Evolutionary conservation across 2,329 filamentous ascomycete species (phyloP), one percentile per base, ranked within the genome.

Genomic region (Elsinoe perseae): DNA sequence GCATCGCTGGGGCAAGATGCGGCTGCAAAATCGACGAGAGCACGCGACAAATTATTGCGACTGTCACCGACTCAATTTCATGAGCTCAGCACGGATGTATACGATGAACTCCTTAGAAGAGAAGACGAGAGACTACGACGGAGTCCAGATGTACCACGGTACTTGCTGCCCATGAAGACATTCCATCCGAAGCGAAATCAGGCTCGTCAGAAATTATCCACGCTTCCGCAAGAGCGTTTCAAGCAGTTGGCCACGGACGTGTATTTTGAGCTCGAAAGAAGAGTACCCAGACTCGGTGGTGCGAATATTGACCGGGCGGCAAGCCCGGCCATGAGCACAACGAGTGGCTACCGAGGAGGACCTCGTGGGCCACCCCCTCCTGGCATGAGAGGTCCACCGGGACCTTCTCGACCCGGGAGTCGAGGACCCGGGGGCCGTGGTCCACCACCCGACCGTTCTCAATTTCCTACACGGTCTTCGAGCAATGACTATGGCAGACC

Each of bases 131-230:
- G 74, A 34, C 67, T 69, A 61, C 67, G 70, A 52, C 70, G 73
- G 27, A 73, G 73, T n/a, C 70, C 70, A 57, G 79, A 69, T 66
- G 78, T 62, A n/a, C 88, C 89, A 1, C 75, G 82, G 10, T 95
- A 84, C 67, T 80, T 98, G 4, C 75, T 88, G 21, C 89, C 93
- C n/a, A 89, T 92, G 69, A 80, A 85, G 61, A 86, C 84, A 61
- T 97, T 97, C 72, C 93, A 98, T 70, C 90, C 91, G 2, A 98
- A 97, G 73, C 86, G 93, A 61, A 98, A 98, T 68, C 91, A 97
- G 70, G 93, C 93, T n/a, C 83, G 93, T 38, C 90, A 96, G 71
- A 95, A 95, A 70, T 81, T 98, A 18, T 92, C 90, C 0, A 95
- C 91, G 0, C 80, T 98, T 12, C 89, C 90, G 2, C 84, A 87